Percentiles rank a stretch among this genome's conserved stretches.
phyloP scores from a whole-genome alignment of 1,139 yeast genomes.

The Kodamaea plutei region DNA sequence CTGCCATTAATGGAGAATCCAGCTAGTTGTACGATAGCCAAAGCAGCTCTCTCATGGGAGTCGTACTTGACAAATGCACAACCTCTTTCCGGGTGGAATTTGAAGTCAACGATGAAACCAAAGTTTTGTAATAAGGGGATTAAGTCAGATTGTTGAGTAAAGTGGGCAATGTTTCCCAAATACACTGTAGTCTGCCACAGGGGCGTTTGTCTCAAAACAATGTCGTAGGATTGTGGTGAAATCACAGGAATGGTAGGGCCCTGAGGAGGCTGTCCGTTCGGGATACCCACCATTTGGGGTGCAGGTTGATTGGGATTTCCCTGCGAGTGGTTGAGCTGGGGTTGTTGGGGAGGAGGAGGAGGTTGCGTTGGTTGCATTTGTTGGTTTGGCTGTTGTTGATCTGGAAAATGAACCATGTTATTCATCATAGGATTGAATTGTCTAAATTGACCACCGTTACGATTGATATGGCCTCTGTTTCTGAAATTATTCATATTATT shows the following conservation, averaged over 20 bases:
- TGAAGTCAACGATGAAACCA: conserved; percentile 79
- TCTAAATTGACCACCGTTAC: conserved; percentile 13
- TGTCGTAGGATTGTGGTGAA: conserved; percentile 61
- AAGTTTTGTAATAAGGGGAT: conserved; percentile 74
- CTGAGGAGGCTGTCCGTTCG: conserved; percentile 6
- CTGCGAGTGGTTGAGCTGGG: conserved; percentile 15
- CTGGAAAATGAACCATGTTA: conserved; percentile 5
- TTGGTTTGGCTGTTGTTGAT: conserved; percentile 4
- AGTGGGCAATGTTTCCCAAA: conserved; percentile 79
- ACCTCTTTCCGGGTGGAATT: conserved; percentile 75
- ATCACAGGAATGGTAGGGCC: conserved; percentile 22
- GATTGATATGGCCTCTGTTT: conserved; percentile 10
- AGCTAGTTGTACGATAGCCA: conserved; percentile 76
- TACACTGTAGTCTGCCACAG: conserved; percentile 87
- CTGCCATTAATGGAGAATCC: conserved; percentile 78
- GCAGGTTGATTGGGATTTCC: conserved; percentile 11
- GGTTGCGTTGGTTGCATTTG: conserved; percentile 9
- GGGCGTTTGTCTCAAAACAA: conserved; percentile 72
- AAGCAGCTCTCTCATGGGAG: conserved; percentile 82
- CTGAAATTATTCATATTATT: conserved; percentile 11
- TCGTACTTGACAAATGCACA: conserved; percentile 86
- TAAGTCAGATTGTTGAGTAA: conserved; percentile 67
- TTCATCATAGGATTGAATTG: conserved; percentile 11
- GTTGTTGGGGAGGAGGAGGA: conserved; percentile 17
- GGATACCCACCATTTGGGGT: conserved; percentile 1